These are phyloP conservation scores for Gamarada debralockiae DNA, from an alignment of 495 filamentous ascomycete genomes.

Conservation along the genomic window DNA sequence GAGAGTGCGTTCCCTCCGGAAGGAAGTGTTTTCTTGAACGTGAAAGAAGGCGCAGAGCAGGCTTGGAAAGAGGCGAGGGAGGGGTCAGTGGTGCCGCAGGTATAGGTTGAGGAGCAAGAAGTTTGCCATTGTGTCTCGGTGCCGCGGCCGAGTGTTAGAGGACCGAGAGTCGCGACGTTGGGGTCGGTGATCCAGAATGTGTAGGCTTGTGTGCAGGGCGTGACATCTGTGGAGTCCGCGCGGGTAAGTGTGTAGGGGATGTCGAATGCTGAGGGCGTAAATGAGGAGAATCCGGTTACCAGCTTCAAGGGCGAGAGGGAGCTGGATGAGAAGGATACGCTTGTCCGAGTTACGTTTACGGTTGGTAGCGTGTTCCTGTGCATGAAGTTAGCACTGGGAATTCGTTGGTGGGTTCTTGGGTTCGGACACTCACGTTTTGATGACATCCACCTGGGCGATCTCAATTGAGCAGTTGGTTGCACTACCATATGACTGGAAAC, in stretches of 20 bases:
- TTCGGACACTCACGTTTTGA: too few species aligned
- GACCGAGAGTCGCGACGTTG: background rate
- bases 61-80: too few species aligned
- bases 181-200: background rate
- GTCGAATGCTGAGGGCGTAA: background rate
- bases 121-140: background rate
- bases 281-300: background rate
- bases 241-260: background rate
- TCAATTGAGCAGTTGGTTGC: too few species aligned
- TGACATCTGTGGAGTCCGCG: too few species aligned
- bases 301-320: background rate
- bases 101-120: background rate
- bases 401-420: too few species aligned
- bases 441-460: too few species aligned
- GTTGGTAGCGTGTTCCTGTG: too few species aligned
- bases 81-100: too few species aligned
- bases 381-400: too few species aligned
- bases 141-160: background rate
- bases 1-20: background rate
- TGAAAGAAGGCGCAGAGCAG: too few species aligned
- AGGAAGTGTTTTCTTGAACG: slow-evolving; percentile 1
- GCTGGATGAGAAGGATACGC: background rate
- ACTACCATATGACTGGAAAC: too few species aligned
- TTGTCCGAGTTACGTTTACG: background rate
- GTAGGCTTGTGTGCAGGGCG: background rate